These are phyloP conservation scores for Chaetomium olivaceum DNA, from an alignment of 2,329 filamentous ascomycete genomes.

Conservation along the genomic window DNA sequence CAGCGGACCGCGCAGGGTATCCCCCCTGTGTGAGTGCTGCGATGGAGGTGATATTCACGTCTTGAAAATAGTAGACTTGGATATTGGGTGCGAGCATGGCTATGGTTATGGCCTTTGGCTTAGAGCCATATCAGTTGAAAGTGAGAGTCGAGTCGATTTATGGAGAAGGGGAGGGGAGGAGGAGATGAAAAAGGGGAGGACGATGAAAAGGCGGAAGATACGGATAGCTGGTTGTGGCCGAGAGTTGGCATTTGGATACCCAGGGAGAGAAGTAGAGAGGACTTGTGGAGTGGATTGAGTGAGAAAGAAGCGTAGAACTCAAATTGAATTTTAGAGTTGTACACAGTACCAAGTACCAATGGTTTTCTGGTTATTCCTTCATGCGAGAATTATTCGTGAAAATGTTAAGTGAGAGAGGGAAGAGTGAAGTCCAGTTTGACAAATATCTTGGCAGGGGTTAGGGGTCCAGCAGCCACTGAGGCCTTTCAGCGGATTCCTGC, in stretches of 20 bases:
- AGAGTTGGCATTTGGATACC: constrained; percentile 1
- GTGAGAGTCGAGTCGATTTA: background rate
- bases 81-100: background rate
- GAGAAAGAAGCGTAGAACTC: background rate
- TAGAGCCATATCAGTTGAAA: background rate
- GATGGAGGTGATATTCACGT: background rate
- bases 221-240: background rate
- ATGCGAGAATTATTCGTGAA: background rate
- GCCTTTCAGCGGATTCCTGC: background rate
- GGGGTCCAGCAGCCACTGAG: background rate
- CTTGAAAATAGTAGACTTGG: background rate
- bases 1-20: constrained; percentile 10
- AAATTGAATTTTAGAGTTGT: background rate
- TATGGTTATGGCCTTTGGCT: background rate
- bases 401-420: background rate
- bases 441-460: constrained; percentile 9
- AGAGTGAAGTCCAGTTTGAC: background rate
- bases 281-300: background rate
- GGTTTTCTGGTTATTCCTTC: background rate
- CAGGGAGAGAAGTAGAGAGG: background rate
- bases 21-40: background rate
- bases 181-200: background rate
- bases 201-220: background rate
- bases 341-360: too few relatives aligned
- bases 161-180: background rate